Conservation (phyloP, 495 filamentous ascomycete genomes). For the Amniculicola lignicola region DNA sequence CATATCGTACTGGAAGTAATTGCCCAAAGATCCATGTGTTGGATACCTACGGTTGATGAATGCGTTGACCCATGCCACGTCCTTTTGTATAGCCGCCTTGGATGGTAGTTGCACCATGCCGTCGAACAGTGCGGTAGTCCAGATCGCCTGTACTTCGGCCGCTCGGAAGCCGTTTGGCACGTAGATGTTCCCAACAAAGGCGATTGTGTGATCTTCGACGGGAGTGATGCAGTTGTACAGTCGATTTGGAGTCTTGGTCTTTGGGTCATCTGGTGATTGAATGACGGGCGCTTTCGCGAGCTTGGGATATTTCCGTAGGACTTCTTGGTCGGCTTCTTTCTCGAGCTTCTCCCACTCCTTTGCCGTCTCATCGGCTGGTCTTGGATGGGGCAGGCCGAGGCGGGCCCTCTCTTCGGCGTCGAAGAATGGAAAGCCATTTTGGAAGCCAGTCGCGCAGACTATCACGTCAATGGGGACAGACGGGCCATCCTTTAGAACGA, state of each 20-base stretch:
- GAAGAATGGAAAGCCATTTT: constrained; percentile 9
- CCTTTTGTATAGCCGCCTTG: not conserved
- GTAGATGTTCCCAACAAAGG: constrained; percentile 5
- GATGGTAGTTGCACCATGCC: not conserved
- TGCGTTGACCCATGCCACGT: constrained; percentile 1
- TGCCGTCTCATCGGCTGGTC: not conserved
- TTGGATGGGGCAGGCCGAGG: not conserved
- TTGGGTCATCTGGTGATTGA: not conserved
- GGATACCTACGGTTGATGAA: constrained; percentile 3
- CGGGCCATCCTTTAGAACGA: constrained; percentile 3
- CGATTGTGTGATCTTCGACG: not conserved
- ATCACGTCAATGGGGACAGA: constrained; percentile 1
- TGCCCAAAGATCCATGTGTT: not conserved
- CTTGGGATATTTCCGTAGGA: not conserved
- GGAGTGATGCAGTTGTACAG: constrained; percentile 10
- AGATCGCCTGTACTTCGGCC: constrained; percentile 7
- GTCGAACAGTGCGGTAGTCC: not conserved
- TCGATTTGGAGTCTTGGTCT: not conserved
- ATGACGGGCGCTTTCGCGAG: not conserved
- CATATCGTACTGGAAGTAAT: constrained; percentile 5
- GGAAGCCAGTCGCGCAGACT: constrained; percentile 6
- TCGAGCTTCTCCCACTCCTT: not conserved
- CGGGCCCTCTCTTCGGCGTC: not conserved
- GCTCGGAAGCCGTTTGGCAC: constrained; percentile 1
- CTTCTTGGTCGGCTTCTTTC: not conserved